A percentile compares a stretch with the other conserved stretches of the same genome.
These are phyloP conservation scores for Agaricus subrufescens DNA, from an alignment of 768 basidiomycete species.

Conservation along the genomic window DNA sequence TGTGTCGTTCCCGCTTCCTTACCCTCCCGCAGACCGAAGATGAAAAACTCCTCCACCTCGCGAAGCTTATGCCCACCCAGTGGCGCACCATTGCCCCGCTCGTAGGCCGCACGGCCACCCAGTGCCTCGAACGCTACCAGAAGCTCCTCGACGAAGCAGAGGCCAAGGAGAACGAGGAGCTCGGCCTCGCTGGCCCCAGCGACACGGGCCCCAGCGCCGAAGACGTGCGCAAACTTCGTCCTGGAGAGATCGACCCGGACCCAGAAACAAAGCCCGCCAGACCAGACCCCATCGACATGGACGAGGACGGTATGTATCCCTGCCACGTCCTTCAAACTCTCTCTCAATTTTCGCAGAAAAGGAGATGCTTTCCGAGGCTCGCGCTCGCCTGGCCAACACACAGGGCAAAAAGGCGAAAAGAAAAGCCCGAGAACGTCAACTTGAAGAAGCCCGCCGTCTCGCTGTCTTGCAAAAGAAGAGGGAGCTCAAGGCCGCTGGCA, in stretches of 20 bases:
- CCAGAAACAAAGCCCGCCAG: slow-evolving; percentile 98
- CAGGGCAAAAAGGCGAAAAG: slow-evolving; percentile 99
- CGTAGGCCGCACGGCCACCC: slow-evolving; percentile 95
- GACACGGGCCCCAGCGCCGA: slow-evolving; percentile 89
- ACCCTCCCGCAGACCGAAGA: slow-evolving; percentile 73
- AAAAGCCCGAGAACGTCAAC: slow-evolving; percentile 93
- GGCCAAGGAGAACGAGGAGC: slow-evolving; percentile 91
- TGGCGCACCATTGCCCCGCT: slow-evolving; percentile 99
- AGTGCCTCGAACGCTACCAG: slow-evolving; percentile 97
- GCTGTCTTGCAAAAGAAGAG: slow-evolving; percentile 97
- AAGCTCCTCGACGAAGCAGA: slow-evolving; percentile 97
- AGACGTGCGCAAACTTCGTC: slow-evolving; percentile 81
- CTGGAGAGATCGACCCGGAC: slow-evolving; percentile 98
- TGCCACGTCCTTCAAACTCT: background rate
- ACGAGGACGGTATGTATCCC: slow-evolving; percentile 79
- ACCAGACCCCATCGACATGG: slow-evolving; percentile 99
- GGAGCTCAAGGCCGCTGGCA: slow-evolving; percentile 96
- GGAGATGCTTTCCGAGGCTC: slow-evolving; percentile 99
- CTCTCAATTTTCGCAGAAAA: slow-evolving; percentile 57
- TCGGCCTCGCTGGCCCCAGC: slow-evolving; percentile 81
- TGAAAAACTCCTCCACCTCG: slow-evolving; percentile 95
- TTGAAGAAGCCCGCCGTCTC: slow-evolving; percentile 92
- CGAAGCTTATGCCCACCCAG: slow-evolving; percentile 99
- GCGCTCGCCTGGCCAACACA: slow-evolving; percentile 96
- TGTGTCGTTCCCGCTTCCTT: background rate